A percentile compares a stretch with the other conserved stretches of the same genome.
phyloP scores from a whole-genome alignment of 441 rosid genomes.

The Theobroma grandiflorum region DNA sequence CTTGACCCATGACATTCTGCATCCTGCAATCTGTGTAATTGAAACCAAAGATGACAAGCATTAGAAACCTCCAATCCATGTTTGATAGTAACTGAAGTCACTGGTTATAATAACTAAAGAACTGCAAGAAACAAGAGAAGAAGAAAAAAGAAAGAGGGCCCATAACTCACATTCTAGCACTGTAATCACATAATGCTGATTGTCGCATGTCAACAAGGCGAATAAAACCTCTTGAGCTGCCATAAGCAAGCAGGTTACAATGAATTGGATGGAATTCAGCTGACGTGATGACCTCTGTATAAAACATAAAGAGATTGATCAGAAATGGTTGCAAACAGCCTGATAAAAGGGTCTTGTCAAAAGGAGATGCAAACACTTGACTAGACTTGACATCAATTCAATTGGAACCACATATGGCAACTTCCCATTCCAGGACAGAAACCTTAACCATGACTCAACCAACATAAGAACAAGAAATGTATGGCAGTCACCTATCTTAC shows the following conservation, averaged over 20 bases:
- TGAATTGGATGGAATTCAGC: slow-evolving; percentile 77
- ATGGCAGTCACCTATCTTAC: neutral
- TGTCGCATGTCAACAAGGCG: slow-evolving; percentile 74
- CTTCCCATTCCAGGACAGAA: neutral
- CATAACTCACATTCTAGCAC: slow-evolving; percentile 62
- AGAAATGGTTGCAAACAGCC: slow-evolving; percentile 24
- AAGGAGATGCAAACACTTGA: neutral
- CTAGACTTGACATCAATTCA: neutral
- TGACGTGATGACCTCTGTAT: slow-evolving; percentile 79
- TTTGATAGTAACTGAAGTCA: neutral
- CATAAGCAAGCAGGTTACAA: slow-evolving; percentile 74
- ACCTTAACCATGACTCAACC: slow-evolving; percentile 13
- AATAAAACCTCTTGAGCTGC: slow-evolving; percentile 81
- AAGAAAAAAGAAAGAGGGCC: slow-evolving; percentile 11
- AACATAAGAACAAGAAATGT: neutral
- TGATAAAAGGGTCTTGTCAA: neutral
- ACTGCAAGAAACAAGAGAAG: slow-evolving; percentile 15
- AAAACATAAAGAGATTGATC: slow-evolving; percentile 29
- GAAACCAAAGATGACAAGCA: slow-evolving; percentile 31
- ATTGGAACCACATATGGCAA: neutral
- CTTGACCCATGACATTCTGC: slow-evolving; percentile 52
- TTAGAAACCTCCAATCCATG: slow-evolving; percentile 21
- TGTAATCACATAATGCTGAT: slow-evolving; percentile 72
- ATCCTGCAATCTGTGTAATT: slow-evolving; percentile 64
- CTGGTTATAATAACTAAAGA: neutral